Evolutionary conservation across 2,329 filamentous ascomycete species (phyloP).

Genomic region (Sarocladium strictum): DNA sequence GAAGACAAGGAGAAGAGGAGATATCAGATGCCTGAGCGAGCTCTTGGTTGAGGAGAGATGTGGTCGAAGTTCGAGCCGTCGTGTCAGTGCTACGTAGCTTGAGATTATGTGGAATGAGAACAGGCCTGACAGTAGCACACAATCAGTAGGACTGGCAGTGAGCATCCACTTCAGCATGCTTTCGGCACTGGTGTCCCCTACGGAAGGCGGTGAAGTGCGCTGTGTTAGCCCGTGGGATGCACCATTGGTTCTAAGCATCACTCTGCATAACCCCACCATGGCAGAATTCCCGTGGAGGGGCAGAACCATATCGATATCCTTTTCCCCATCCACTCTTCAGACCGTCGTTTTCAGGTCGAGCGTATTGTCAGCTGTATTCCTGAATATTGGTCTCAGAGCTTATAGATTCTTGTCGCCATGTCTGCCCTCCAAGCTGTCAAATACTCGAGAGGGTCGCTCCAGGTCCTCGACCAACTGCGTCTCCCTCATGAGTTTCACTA

Average conservation of each 20-base stretch:
- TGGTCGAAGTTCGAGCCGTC: no score
- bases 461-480: slow-evolving; percentile 78
- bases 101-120: no score
- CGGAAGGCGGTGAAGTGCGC: slow-evolving; percentile 1
- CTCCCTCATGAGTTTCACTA: slow-evolving; percentile 77
- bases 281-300: slow-evolving; percentile 7
- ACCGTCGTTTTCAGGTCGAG: no score
- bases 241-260: neutral
- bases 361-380: no score
- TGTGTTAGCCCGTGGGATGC: neutral
- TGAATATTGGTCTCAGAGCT: no score
- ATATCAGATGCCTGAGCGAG: neutral
- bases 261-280: slow-evolving; percentile 5
- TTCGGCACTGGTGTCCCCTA: no score
- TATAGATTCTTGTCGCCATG: slow-evolving; percentile 34
- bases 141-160: no score
- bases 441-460: slow-evolving; percentile 64
- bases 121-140: no score
- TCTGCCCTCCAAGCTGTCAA: slow-evolving; percentile 70
- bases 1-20: neutral
- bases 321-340: no score
- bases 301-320: neutral
- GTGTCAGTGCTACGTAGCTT: no score
- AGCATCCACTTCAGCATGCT: no score
- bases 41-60: neutral